Evolutionary conservation across 2,329 filamentous ascomycete species (phyloP).

Genomic region (Fusarium equiseti): DNA sequence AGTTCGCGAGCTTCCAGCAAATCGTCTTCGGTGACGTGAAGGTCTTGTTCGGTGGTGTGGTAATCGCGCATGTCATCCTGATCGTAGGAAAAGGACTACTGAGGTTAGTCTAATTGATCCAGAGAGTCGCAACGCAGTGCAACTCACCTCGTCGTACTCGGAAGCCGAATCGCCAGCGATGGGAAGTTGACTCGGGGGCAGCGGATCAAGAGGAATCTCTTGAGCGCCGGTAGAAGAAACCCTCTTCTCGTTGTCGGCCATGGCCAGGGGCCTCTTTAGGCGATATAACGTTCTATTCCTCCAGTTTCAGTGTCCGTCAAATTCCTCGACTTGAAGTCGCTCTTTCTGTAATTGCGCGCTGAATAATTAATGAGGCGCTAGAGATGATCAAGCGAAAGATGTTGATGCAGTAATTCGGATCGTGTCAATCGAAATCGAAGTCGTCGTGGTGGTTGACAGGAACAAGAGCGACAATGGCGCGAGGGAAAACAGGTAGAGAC

Average conservation of each 20-base stretch:
- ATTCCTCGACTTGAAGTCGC: conserved; percentile 19
- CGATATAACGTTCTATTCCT: conserved; percentile 35
- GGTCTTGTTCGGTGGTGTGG: conserved; percentile 52
- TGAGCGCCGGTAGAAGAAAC: conserved; percentile 34
- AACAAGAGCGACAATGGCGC: conserved; percentile 6
- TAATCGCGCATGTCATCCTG: conserved; percentile 53
- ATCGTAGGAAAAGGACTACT: conserved; percentile 55
- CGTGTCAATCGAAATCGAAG: conserved; percentile 3
- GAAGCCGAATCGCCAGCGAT: conserved; percentile 40
- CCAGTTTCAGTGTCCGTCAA: conserved; percentile 30
- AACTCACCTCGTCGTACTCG: conserved; percentile 47
- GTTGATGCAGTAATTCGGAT: conserved; percentile 1
- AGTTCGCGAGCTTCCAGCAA: conserved; percentile 60
- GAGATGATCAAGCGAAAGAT: not conserved
- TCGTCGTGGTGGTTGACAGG: conserved; percentile 3
- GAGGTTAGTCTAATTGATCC: conserved; percentile 17
- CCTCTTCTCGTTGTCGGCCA: conserved; percentile 51
- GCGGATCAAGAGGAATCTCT: conserved; percentile 35
- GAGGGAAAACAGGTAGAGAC: not conserved
- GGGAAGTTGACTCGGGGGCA: conserved; percentile 33
- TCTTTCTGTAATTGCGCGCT: conserved; percentile 19
- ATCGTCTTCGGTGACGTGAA: conserved; percentile 61
- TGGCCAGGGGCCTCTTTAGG: conserved; percentile 45
- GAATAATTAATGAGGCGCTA: not conserved
- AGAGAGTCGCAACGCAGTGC: conserved; percentile 1